Percentiles rank a stretch among this genome's conserved stretches.
These are phyloP conservation scores for Solanum hybrid DNA, from an alignment of 305 asterid species.

Conservation along the genomic window DNA sequence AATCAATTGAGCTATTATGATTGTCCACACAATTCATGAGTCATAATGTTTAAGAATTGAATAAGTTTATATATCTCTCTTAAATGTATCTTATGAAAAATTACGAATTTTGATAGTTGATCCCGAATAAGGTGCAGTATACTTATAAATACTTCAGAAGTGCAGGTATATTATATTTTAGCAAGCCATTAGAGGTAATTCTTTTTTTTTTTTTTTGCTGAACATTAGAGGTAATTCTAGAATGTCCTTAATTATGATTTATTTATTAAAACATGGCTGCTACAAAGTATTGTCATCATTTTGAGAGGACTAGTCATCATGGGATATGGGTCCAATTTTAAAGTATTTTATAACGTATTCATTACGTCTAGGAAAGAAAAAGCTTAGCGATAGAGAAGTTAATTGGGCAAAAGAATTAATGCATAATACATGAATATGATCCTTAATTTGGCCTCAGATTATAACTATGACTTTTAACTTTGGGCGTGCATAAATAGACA, in stretches of 20 bases:
- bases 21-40: neutral
- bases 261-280: neutral
- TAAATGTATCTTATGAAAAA: neutral
- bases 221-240: neutral
- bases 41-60: neutral
- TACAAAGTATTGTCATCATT: neutral
- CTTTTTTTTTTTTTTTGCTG: too few relatives aligned
- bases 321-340: neutral
- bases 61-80: neutral
- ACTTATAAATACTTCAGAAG: neutral
- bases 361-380: neutral
- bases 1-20: neutral
- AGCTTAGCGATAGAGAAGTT: neutral
- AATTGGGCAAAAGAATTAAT: neutral
- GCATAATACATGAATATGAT: too few relatives aligned
- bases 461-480: too few relatives aligned
- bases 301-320: neutral
- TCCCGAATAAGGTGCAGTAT: neutral
- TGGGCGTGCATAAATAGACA: too few relatives aligned
- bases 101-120: neutral
- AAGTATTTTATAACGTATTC: neutral
- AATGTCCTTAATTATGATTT: neutral
- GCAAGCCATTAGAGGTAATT: neutral
- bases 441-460: too few relatives aligned
- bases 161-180: too few relatives aligned